Conservation (phyloP, 2,329 filamentous ascomycete genomes). For the Epichloe scottii region DNA sequence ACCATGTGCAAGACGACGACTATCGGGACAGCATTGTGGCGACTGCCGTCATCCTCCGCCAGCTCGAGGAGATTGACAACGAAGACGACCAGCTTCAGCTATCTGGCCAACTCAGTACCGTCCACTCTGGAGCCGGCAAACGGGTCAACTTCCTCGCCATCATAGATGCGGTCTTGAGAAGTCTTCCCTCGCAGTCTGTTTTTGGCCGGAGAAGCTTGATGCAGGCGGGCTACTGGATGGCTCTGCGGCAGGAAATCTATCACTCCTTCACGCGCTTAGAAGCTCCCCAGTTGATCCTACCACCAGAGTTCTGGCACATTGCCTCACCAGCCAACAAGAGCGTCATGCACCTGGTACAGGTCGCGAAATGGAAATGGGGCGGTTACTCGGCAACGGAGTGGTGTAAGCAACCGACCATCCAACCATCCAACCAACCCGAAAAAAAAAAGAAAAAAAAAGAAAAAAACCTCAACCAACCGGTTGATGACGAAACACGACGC, state of each 20-base stretch:
- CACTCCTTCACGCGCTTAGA: constrained; percentile 27
- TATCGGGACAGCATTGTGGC: constrained; percentile 28
- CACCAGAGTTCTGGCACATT: constrained; percentile 20
- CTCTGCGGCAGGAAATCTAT: constrained; percentile 27
- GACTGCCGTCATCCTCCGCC: constrained; percentile 27
- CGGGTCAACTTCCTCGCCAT: constrained; percentile 28
- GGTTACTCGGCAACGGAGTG: constrained; percentile 23
- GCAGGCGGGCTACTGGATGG: constrained; percentile 30
- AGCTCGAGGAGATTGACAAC: constrained; percentile 29
- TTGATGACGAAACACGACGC: too few relatives aligned
- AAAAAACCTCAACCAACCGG: too few relatives aligned
- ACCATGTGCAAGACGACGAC: constrained; percentile 24
- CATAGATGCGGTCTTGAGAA: constrained; percentile 26
- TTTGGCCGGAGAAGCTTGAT: constrained; percentile 24
- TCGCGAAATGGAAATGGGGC: constrained; percentile 29
- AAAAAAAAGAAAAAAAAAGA: too few relatives aligned
- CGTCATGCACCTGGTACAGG: constrained; percentile 28
- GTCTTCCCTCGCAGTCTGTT: constrained; percentile 23
- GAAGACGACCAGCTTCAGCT: constrained; percentile 17
- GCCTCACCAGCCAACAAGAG: constrained; percentile 27
- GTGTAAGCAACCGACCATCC: constrained; percentile 15
- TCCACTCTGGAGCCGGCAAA: background rate
- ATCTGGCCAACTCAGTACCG: background rate
- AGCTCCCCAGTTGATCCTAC: constrained; percentile 24
- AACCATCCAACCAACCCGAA: too few relatives aligned